phyloP scores from a whole-genome alignment of 176 grass and related monocot genomes.

The Oryza glaberrima region DNA sequence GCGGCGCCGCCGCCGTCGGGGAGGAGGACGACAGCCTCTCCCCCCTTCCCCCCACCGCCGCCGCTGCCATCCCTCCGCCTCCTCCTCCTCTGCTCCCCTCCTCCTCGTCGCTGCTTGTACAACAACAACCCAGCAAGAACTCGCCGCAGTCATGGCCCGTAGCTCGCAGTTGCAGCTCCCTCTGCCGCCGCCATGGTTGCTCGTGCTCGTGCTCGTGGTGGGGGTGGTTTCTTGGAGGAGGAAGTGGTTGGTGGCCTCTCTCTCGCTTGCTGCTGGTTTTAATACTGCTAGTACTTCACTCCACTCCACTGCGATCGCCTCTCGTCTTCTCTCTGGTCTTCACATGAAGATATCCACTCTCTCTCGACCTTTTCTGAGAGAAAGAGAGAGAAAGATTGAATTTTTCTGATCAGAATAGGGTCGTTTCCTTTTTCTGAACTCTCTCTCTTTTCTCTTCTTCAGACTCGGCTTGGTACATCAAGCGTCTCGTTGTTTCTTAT shows the following conservation, averaged over 20 bases:
- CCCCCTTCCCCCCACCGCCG: constrained; percentile 57
- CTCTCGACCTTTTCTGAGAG: not conserved
- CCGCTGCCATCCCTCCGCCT: constrained; percentile 52
- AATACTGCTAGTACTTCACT: not conserved
- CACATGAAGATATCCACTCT: not conserved
- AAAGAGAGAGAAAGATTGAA: not conserved
- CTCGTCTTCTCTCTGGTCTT: not conserved
- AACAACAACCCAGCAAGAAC: not conserved
- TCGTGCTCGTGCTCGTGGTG: not conserved
- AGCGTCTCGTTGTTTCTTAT: no score
- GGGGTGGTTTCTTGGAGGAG: constrained; percentile 6
- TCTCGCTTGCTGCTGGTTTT: constrained; percentile 12
- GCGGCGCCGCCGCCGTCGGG: constrained; percentile 48
- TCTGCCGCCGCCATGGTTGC: constrained; percentile 34
- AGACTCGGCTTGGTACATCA: not conserved
- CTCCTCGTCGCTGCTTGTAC: not conserved
- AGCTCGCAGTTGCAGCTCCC: not conserved
- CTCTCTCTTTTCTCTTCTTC: not conserved
- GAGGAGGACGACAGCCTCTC: constrained; percentile 52
- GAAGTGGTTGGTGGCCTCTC: not conserved
- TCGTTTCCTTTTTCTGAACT: no score
- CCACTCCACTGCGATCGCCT: not conserved
- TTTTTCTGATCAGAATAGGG: not conserved
- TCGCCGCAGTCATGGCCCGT: constrained; percentile 42
- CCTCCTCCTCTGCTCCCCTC: not conserved